phyloP scores from a whole-genome alignment of 768 basidiomycete species.

The Leucocoprinus sp. region DNA sequence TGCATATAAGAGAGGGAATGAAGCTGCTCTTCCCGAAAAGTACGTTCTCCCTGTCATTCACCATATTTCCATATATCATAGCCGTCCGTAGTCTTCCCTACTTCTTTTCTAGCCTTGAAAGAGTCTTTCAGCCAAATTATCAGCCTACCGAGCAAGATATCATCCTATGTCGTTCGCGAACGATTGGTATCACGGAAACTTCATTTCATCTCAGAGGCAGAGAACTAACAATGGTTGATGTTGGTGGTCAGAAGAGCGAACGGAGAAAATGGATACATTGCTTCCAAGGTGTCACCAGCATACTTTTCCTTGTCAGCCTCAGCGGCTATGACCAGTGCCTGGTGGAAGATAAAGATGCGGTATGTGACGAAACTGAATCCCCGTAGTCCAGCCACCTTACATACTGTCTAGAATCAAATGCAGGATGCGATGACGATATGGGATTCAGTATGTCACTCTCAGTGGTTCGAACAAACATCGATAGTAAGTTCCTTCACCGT shows the following conservation, averaged over 20 bases:
- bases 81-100: constrained; percentile 45
- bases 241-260: constrained; percentile 90
- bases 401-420: constrained; percentile 78
- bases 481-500: constrained; percentile 50
- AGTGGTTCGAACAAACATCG: constrained; percentile 93
- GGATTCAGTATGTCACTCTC: constrained; percentile 96
- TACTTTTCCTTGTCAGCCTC: constrained; percentile 84
- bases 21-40: constrained; percentile 90
- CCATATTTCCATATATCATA: background rate
- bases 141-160: constrained; percentile 82
- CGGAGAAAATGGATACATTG: constrained; percentile 92
- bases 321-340: constrained; percentile 94
- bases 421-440: constrained; percentile 98
- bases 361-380: constrained; percentile 29
- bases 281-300: constrained; percentile 91
- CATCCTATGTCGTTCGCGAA: constrained; percentile 76
- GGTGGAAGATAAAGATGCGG: constrained; percentile 87
- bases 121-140: constrained; percentile 69
- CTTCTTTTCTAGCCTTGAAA: constrained; percentile 74
- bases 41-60: constrained; percentile 25
- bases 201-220: constrained; percentile 71
- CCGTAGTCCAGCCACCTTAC: background rate
- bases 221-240: constrained; percentile 90
- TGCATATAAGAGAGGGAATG: constrained; percentile 79
- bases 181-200: constrained; percentile 88